A percentile compares a stretch with the other conserved stretches of the same genome.
phyloP scores from a whole-genome alignment of 768 basidiomycete genomes.

The Mycena rebaudengoi region DNA sequence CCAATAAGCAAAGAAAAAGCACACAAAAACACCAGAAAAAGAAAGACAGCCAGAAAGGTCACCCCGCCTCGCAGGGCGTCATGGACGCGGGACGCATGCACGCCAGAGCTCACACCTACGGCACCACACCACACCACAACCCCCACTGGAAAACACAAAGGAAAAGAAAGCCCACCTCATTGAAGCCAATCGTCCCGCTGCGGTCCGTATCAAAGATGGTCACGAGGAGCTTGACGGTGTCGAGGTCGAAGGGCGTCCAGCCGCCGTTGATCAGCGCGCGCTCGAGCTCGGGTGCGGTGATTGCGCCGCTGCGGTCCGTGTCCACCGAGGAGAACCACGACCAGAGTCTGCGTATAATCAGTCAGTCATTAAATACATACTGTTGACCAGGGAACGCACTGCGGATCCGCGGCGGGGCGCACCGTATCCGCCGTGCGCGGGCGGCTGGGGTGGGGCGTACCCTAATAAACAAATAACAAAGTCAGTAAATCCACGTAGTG shows the following conservation, averaged over 20 bases:
- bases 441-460: background rate
- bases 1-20: too few species aligned
- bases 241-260: slow-evolving; percentile 85
- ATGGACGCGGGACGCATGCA: too few species aligned
- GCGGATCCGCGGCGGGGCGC: slow-evolving; percentile 71
- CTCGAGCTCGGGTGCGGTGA: slow-evolving; percentile 70
- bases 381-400: slow-evolving; percentile 54
- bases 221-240: slow-evolving; percentile 89
- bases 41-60: too few species aligned
- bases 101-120: too few species aligned
- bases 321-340: slow-evolving; percentile 78
- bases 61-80: too few species aligned
- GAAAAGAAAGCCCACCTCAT: too few species aligned
- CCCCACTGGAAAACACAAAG: too few species aligned
- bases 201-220: slow-evolving; percentile 82
- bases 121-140: too few species aligned
- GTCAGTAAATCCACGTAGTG: too few species aligned
- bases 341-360: slow-evolving; percentile 71
- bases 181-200: slow-evolving; percentile 82
- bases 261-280: slow-evolving; percentile 65
- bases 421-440: background rate
- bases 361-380: background rate
- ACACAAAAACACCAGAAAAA: too few species aligned
- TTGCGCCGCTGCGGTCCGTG: slow-evolving; percentile 70
- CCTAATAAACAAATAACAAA: too few species aligned